Conservation (phyloP, 2,329 filamentous ascomycete species). For the Beauveria bassiana region DNA sequence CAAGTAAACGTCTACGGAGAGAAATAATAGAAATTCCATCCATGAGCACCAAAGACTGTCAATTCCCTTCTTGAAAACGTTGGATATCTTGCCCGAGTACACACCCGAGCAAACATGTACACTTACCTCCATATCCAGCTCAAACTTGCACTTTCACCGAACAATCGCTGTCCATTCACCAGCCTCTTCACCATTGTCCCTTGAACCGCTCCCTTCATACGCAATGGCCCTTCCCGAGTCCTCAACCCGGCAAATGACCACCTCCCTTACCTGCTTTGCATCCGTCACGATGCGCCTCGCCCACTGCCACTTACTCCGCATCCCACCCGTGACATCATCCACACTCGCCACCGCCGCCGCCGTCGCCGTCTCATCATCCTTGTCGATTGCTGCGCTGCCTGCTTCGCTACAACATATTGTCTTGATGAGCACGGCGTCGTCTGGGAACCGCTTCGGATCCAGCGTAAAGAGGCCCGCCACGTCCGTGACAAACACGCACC, state of each 20-base stretch:
- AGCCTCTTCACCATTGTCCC: background rate
- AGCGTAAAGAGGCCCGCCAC: conserved; percentile 8
- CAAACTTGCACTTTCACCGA: background rate
- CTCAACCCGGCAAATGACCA: conserved; percentile 3
- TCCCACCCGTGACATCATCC: conserved; percentile 10
- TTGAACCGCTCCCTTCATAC: background rate
- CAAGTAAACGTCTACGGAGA: too few species aligned
- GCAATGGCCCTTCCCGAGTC: background rate
- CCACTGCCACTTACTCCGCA: conserved; percentile 12
- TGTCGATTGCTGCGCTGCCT: background rate
- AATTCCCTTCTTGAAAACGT: background rate
- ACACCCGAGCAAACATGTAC: background rate
- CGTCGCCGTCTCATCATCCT: background rate
- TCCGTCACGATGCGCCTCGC: conserved; percentile 9
- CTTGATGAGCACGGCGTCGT: conserved; percentile 2
- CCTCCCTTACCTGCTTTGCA: background rate
- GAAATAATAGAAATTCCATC: too few species aligned
- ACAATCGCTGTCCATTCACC: background rate
- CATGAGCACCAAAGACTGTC: background rate
- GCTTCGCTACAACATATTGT: background rate
- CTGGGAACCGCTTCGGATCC: conserved; percentile 2
- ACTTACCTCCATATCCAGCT: background rate
- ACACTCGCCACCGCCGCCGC: background rate
- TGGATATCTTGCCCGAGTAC: background rate
- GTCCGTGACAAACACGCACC: conserved; percentile 10